These are phyloP conservation scores for baker's yeast (Saccharomyces cerevisiae) DNA, from an alignment of 805 yeast genomes.

Conservation along the genomic window DNA sequence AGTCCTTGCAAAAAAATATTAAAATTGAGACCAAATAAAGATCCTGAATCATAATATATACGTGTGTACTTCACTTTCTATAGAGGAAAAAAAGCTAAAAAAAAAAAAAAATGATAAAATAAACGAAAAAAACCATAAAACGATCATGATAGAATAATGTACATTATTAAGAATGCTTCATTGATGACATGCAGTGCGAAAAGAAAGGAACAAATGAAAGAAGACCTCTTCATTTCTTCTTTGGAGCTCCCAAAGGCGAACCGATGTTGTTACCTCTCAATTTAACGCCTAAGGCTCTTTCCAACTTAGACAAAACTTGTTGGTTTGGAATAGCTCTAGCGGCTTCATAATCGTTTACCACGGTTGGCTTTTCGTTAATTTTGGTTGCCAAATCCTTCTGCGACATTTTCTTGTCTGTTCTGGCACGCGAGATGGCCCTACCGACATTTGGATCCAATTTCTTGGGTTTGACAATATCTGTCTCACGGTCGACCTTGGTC, in stretches of 20 bases:
- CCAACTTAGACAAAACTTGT: conserved; percentile 85
- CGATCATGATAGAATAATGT: neutral
- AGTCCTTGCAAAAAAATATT: conserved; percentile 32
- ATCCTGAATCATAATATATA: neutral
- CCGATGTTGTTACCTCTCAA: conserved; percentile 95
- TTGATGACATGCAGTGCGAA: neutral
- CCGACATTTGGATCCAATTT: conserved; percentile 82
- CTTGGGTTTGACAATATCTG: conserved; percentile 87
- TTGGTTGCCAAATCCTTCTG: conserved; percentile 96
- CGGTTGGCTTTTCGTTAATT: conserved; percentile 90
- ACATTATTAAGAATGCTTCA: neutral
- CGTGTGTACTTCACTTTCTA: conserved; percentile 3
- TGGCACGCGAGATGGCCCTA: conserved; percentile 72
- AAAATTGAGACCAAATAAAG: conserved; percentile 10
- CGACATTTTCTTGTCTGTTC: conserved; percentile 80
- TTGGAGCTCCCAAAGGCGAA: conserved; percentile 55
- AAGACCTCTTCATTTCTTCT: conserved; percentile 29
- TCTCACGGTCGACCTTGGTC: conserved; percentile 86
- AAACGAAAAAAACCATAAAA: conserved; percentile 1
- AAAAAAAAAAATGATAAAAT: neutral
- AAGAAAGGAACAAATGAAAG: neutral
- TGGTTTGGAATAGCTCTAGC: conserved; percentile 96
- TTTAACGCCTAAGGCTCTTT: conserved; percentile 88
- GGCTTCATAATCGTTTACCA: conserved; percentile 92
- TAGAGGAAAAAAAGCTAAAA: neutral